Evolutionary conservation across 2,329 filamentous ascomycete species (phyloP).

Genomic region (Gnomoniopsis smithogilvyi): DNA sequence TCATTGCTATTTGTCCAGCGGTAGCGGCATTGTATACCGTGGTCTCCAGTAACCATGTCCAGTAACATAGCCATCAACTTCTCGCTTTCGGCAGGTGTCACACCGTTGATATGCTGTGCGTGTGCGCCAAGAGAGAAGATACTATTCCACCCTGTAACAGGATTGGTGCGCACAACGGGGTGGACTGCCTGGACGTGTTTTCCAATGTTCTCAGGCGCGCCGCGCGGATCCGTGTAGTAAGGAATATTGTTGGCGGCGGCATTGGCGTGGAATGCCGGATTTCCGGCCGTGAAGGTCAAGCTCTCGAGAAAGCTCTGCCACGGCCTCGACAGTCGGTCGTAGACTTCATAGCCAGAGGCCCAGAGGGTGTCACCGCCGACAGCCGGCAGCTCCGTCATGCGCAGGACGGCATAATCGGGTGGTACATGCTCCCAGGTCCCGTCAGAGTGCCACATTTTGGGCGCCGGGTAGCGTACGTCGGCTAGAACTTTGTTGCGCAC

Average conservation of each 20-base stretch:
- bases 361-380: conserved; percentile 58
- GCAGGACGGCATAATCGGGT: conserved; percentile 58
- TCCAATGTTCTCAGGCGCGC: not conserved
- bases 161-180: conserved; percentile 55
- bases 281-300: conserved; percentile 52
- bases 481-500: conserved; percentile 30
- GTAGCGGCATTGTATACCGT: conserved; percentile 51
- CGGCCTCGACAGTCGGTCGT: conserved; percentile 57
- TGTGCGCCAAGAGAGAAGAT: conserved; percentile 51
- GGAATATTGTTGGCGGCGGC: not conserved
- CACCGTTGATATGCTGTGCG: conserved; percentile 47
- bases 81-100: conserved; percentile 41
- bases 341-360: conserved; percentile 66
- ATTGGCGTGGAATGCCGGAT: conserved; percentile 32
- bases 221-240: not conserved
- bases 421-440: conserved; percentile 64
- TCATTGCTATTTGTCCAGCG: conserved; percentile 45
- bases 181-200: conserved; percentile 44
- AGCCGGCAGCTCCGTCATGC: conserved; percentile 50
- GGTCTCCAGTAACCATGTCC: conserved; percentile 33
- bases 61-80: conserved; percentile 49
- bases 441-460: conserved; percentile 54
- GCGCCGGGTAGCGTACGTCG: conserved; percentile 19
- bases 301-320: conserved; percentile 57
- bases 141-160: conserved; percentile 56